These are phyloP conservation scores for Elymus sibiricus DNA, from an alignment of 176 grass and related monocot genomes.

Conservation along the genomic window DNA sequence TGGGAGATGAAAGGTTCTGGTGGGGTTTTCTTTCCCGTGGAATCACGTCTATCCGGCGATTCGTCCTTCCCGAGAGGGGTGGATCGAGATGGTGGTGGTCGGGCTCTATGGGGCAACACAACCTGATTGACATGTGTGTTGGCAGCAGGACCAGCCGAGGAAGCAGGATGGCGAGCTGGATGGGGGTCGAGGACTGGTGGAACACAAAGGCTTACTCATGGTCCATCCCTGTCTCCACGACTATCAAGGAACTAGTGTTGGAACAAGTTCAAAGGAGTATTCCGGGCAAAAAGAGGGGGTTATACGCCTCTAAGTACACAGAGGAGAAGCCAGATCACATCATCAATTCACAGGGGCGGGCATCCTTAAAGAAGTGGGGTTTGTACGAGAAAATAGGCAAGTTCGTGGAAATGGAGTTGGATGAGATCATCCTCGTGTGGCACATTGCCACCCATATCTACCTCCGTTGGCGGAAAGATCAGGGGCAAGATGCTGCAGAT, in stretches of 20 bases:
- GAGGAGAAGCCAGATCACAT: not conserved
- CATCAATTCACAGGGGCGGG: not conserved
- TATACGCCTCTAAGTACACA: too few species aligned
- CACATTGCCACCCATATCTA: not conserved
- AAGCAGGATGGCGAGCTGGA: not conserved
- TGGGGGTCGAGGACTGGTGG: not conserved
- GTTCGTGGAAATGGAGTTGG: not conserved
- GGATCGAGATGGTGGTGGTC: not conserved
- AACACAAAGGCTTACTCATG: not conserved
- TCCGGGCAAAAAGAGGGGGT: too few species aligned
- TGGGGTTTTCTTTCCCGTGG: too few species aligned
- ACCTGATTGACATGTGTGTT: not conserved
- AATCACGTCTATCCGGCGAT: too few species aligned
- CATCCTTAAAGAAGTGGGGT: not conserved
- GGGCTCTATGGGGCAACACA: not conserved
- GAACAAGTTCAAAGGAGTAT: not conserved
- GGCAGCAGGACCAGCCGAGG: not conserved
- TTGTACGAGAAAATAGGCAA: accelerated
- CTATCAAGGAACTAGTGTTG: not conserved
- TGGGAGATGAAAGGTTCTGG: too few species aligned
- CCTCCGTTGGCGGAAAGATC: not conserved
- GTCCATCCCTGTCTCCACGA: not conserved
- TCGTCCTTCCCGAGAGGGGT: not conserved
- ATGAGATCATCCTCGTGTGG: not conserved
- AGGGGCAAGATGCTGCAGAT: too few species aligned